Evolutionary conservation across 345 rosid genomes (phyloP), one percentile per base, ranked within the genome.

Genomic region (Citrus cavaleriei): DNA sequence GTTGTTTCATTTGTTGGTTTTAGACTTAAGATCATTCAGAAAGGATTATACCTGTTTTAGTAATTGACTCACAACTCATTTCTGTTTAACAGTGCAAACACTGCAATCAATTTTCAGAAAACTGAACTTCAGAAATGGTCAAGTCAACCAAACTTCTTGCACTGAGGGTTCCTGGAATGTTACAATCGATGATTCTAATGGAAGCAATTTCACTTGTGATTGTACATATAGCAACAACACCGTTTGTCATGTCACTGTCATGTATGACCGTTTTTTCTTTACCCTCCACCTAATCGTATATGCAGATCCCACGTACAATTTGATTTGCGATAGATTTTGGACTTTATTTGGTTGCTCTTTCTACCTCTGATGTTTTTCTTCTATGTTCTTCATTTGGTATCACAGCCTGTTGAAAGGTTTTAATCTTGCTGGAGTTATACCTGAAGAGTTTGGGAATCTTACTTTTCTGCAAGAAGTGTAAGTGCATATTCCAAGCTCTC

Each of bases 391-490:
- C 10, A 34, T 68, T 24, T 32, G 24, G 37, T 67, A 46, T 81
- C 28, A 42, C 89, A 96, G 98, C 37, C 28, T 10, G 57, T 83
- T 93, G 37, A 92, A 90, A 83, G 73, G 87, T 69, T 84, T 84
- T 21, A 91, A 85, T 75, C 80, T 96, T 78, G 80, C 86, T 8
- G 99, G 97, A 65, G 61, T 58, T 72, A 22, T 95, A 72, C 98
- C 98, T n/a, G 80, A 77, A 75, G 98, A 93, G 60, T 81, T 95
- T 27, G 89, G 81, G 49, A 87, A 90, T 67, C 98, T 95, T 32
- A 84, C 89, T 40, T 73, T 62, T 77, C 85, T 95, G 46, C 54
- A 0, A 46, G 84, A 87, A 80, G 49, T 95, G 98, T 95, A 86
- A 70, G 95, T 82, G 30, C 40, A 21, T 46, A 21, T 75, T 63